Evolutionary conservation across 225 moss, liverwort and hornwort genomes (phyloP), one percentile per base, ranked within the genome.

Genomic region (Polytrichum commune): DNA sequence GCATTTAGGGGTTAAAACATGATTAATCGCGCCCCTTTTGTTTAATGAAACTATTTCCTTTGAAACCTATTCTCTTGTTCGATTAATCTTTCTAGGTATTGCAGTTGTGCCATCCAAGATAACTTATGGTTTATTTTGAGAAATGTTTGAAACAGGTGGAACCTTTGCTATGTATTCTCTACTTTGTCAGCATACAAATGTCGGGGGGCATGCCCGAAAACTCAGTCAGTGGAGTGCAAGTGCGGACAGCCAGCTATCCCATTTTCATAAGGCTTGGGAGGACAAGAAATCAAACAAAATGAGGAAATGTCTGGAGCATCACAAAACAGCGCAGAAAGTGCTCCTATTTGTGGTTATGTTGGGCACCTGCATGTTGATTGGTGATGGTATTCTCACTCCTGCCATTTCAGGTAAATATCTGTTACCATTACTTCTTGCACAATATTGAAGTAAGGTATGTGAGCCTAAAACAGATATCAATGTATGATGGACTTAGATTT

Each of bases 331-430:
- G 19, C 91, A 88, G 76, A 60, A 79, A 65, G 5, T 74, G n/a
- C 76, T 96, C 27, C 83, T 90, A 24, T 92, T 89, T 58, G 76
- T 92, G 68, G 96, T 90, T 68, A 92, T 97, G 93, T 32, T 92
- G 74, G 92, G 93, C 66, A 97, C 93, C 6, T 97, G 89, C 78
- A 97, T 93, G 96, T 55, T 97, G 56, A 86, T 97, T 65, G 92
- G 96, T 57, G 93, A 97, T 81, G 93, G 96, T n/a, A 74, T 97
- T 67, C 88, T 97, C 10, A 96, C 92, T 73, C 96, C 90, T 70
- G 89, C 93, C 65, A 94, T 93, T 67, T 93, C 93, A 27, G 92
- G 93, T 92, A 32, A 81, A 68, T 66, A 72, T 54, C 60, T 54
- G 69, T 27, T 75, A 35, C 35, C 35, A 35, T 35, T 35, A 9